Evolutionary conservation across 441 rosid species (phyloP).

Genomic region (Eruca vesicaria): DNA sequence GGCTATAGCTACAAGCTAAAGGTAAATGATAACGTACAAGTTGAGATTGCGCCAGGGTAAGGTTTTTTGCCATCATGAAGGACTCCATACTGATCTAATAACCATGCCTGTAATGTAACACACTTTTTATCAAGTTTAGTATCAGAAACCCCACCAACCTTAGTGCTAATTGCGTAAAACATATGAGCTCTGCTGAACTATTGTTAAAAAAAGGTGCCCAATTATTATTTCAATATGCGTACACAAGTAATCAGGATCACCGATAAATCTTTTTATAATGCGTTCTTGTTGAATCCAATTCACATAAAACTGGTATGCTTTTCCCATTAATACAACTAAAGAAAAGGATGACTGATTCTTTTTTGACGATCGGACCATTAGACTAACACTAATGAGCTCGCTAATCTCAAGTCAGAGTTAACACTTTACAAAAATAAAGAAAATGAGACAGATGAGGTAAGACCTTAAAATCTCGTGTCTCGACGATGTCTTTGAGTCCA

Average conservation of each 20-base stretch:
- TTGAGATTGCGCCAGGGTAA: slow-evolving; percentile 85
- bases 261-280: not conserved
- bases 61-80: slow-evolving; percentile 94
- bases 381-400: no score
- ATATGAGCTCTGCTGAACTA: no score
- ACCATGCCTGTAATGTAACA: slow-evolving; percentile 67
- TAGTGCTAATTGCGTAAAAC: no score
- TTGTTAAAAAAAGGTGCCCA: not conserved
- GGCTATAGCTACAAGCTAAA: slow-evolving; percentile 19
- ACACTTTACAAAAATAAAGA: no score
- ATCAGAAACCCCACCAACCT: no score
- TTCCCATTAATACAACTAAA: no score
- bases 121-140: slow-evolving; percentile 4
- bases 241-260: slow-evolving; percentile 1
- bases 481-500: slow-evolving; percentile 64
- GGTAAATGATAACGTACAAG: slow-evolving; percentile 55
- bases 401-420: no score
- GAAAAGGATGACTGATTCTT: no score
- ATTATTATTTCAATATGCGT: not conserved
- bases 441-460: not conserved
- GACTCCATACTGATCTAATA: slow-evolving; percentile 91
- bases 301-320: slow-evolving; percentile 7
- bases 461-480: slow-evolving; percentile 35
- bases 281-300: slow-evolving; percentile 16
- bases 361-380: no score